Percentiles rank a stretch among this genome's conserved stretches.
Evolutionary conservation across 257 asterid species (phyloP).

Genomic region (Pogostemon cablin): DNA sequence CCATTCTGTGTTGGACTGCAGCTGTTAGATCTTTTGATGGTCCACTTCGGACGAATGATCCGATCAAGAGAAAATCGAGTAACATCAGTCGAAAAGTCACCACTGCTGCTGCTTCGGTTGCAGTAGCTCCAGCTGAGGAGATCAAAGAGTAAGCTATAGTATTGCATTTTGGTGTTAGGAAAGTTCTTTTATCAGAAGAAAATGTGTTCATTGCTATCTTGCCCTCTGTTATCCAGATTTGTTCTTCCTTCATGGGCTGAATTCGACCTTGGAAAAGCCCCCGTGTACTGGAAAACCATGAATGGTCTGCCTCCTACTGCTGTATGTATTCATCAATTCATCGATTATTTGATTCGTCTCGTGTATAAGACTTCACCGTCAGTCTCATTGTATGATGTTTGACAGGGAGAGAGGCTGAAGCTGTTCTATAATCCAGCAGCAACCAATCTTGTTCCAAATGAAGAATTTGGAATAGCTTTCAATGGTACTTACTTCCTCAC

Average conservation of each 20-base stretch:
- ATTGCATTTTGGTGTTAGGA: background rate
- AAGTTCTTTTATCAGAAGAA: background rate
- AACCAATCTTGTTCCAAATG: slow-evolving; percentile 57
- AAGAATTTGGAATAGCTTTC: slow-evolving; percentile 72
- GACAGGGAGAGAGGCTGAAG: slow-evolving; percentile 73
- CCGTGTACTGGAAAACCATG: slow-evolving; percentile 89
- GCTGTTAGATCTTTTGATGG: slow-evolving; percentile 52
- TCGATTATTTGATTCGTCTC: background rate
- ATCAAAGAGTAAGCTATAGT: slow-evolving; percentile 61
- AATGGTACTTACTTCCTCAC: slow-evolving; percentile 51
- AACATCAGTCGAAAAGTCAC: slow-evolving; percentile 36
- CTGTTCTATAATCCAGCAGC: slow-evolving; percentile 86
- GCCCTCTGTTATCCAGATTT: slow-evolving; percentile 41
- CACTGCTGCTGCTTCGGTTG: slow-evolving; percentile 61
- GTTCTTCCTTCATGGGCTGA: slow-evolving; percentile 83
- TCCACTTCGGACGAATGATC: slow-evolving; percentile 36
- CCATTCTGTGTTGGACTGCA: slow-evolving; percentile 32
- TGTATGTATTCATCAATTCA: slow-evolving; percentile 42
- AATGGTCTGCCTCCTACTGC: slow-evolving; percentile 89
- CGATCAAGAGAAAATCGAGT: slow-evolving; percentile 38
- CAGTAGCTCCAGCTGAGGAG: slow-evolving; percentile 51
- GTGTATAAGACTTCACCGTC: background rate
- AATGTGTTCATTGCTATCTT: background rate
- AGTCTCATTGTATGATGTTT: slow-evolving; percentile 22
- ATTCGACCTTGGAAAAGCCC: slow-evolving; percentile 84